Evolutionary conservation across 768 basidiomycete genomes (phyloP), one percentile per base, ranked within the genome.

Genomic region (Kwoniella shandongensis): DNA sequence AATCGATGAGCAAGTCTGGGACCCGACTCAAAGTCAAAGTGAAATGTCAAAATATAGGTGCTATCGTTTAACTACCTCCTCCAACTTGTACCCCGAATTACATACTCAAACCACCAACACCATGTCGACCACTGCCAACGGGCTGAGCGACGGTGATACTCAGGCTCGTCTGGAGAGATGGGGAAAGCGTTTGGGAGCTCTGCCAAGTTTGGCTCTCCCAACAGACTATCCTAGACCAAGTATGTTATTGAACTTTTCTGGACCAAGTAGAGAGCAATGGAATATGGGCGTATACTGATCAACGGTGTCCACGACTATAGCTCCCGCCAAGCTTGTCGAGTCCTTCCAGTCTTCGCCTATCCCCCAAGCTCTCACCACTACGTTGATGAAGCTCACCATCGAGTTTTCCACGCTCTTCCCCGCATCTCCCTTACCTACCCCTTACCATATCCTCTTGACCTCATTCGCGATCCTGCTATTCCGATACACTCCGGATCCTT

Each of bases 401-500:
- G 70, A 74, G 32, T 67, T 72, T 48, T 63, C 66, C 2, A 54
- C 65, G 4, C 54, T 74, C 39, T 56, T 61, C 64, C 63, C 62
- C 20, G 39, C 57, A 38, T 67, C 66, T 11, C 53, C 61, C 49
- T 30, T 65, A 22, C 63, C 92, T 3, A 89, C 93, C 2, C 87
- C 88, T 0, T 97, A 93, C 74, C 91, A 97, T 70, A 81, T 97
- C 23, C 83, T 97, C 42, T 81, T 97, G 40, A 84, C 96, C n/a
- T 87, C 94, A 0, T 96, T 99, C 78, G 83, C 85, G 11, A 87
- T 94, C 20, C 81, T 98, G 47, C 80, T 99, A 12, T 91, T 97
- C 78, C 83, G 94, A 39, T 96, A 91, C 78, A 97, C 96, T 0
- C 93, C 89, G 38, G 96, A 99, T 74, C 92, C 86, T 25, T 91